Evolutionary conservation across 345 rosid species (phyloP), one percentile per base, ranked within the genome.

Genomic region (Eucalyptus fibrosa): DNA sequence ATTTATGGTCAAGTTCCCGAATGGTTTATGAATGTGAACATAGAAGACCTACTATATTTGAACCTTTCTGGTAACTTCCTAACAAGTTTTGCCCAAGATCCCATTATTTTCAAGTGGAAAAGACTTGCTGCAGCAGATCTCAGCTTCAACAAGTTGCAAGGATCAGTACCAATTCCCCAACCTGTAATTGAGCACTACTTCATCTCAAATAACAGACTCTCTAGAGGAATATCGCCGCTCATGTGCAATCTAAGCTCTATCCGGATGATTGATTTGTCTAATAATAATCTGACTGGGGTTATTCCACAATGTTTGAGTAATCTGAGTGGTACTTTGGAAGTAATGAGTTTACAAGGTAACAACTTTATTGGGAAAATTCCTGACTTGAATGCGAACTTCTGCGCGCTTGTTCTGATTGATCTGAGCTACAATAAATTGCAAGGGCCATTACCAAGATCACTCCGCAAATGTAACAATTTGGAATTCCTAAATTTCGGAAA

Each of bases 261-360:
- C 9, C 4, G 7, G 11, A 12, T 21, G 0, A 80, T 92, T 14
- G 92, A 92, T 90, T 37, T 92, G 85, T 86, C 90, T 0, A 8
- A 45, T 47, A 92, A 92, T 23, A 88, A 87, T 26, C 19, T 92
- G 9, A 89, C 56, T 6, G 90, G 94, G 9, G 15, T 12, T 18
- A 55, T 92, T 37, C 94, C 94, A 5, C 87, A 17, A 49, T 94
- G 94, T 47, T 88, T 94, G 44, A 88, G 62, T 7, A 88, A 89
- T 50, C 9, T 90, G 4, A 87, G 88, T 9, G 6, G 19, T 17
- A 80, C 34, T n/a, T 83, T 50, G 17, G 53, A 24, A 60, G 86
- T 8, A 56, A 82, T 87, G 69, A 65, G 53, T 18, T 24, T 80
- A 12, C 18, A 32, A 0, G 3, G 5, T 2, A 86, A 85, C 55